Base-by-base conservation (phyloP, 805 yeast genomes). In the Metschnikowia peoriensis region DNA sequence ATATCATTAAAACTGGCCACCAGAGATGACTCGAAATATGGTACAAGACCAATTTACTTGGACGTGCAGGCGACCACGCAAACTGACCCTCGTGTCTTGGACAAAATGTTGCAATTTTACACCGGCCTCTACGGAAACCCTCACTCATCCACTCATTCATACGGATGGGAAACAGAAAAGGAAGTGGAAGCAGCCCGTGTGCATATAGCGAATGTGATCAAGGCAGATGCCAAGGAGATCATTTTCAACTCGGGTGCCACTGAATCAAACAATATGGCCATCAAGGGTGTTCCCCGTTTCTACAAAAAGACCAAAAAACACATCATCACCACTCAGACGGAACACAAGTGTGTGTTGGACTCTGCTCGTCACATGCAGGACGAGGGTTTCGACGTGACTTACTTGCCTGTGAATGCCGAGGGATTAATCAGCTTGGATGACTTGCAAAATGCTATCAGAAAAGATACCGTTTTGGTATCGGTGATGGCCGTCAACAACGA, bases 21-120 rank as follows among this genome's bases (percentile, higher is more conserved):
- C 38, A 68, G 83, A 54, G 82, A 78, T 61, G 75, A 72, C 29
- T 67, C 75, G 29, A 55, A 70, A 43, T 71, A 74, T 61, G 96
- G 94, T 48, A 77, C 87, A 9, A 81, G 97, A 61, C 99, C 99
- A 9, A 94, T 94, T 57, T 94, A 94, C 71, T 74, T 94, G 64
- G 99, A 94, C 65, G 92, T 92, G 81, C 99, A 94, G 73, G 98
- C 99, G 32, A 94, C 99, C 0, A 93, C 99, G 0, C 99, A 98
- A 28, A 88, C 94, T 1, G 99, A 94, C 67, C 99, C 99, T 34
- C 79, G 99, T 51, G 99, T 94, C 9, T 72, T 94, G 60, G 97
- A 89, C 66, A 86, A 84, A 60, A 90, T 89, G 96, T 68, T 89
- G 61, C 83, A 81, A 61, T 90, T 86, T 66, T 88, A 82, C 69